A percentile compares a stretch with the other conserved stretches of the same genome.
phyloP scores from a whole-genome alignment of 2,329 filamentous ascomycete species.

The Aspergillus costaricaensis region DNA sequence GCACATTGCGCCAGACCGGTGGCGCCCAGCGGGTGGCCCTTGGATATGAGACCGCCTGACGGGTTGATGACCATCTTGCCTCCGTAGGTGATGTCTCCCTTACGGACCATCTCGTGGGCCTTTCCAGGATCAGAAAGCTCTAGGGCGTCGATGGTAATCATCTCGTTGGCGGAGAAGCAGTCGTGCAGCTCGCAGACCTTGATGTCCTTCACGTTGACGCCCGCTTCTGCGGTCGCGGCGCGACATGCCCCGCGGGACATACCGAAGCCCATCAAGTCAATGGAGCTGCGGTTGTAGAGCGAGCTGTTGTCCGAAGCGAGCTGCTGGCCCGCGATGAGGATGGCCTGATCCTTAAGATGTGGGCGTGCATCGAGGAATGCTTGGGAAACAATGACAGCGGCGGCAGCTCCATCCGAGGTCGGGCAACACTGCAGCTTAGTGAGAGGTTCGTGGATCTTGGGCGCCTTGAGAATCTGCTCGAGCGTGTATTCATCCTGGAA shows the following conservation, averaged over 20 bases:
- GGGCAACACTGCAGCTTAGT: constrained; percentile 99
- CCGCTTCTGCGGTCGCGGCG: constrained; percentile 69
- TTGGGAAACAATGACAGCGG: constrained; percentile 85
- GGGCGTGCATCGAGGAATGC: constrained; percentile 83
- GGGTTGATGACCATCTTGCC: constrained; percentile 83
- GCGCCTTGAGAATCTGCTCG: constrained; percentile 73
- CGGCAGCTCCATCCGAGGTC: constrained; percentile 88
- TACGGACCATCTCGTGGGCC: constrained; percentile 86
- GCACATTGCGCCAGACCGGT: constrained; percentile 95
- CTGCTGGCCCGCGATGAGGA: constrained; percentile 84
- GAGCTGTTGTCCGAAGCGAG: constrained; percentile 80
- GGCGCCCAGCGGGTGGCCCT: constrained; percentile 91
- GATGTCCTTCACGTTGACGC: constrained; percentile 66
- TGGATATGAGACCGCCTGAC: constrained; percentile 90
- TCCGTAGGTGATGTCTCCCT: constrained; percentile 89
- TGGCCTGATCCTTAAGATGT: constrained; percentile 77
- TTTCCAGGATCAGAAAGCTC: constrained; percentile 77
- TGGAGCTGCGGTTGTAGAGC: constrained; percentile 76
- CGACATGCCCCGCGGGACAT: constrained; percentile 75
- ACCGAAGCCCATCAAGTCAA: constrained; percentile 85
- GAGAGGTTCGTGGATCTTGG: constrained; percentile 80
- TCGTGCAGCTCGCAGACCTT: constrained; percentile 92
- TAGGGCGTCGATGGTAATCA: constrained; percentile 84
- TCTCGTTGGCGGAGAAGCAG: constrained; percentile 94
- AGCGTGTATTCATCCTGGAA: constrained; percentile 90